Evolutionary conservation across 768 basidiomycete genomes (phyloP).

Genomic region (Lactifluus volemus): DNA sequence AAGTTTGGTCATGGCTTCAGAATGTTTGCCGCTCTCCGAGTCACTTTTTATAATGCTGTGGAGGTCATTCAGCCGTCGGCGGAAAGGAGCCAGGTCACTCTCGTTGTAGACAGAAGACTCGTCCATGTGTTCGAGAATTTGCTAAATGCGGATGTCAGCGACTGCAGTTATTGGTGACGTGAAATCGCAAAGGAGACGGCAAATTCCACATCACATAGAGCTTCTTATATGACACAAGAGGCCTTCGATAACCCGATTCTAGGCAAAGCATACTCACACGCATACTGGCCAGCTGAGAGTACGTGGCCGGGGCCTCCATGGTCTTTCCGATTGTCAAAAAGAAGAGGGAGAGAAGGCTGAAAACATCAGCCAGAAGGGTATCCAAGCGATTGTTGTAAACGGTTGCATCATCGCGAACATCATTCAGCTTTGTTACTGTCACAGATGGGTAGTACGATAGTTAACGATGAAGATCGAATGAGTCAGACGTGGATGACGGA

Average conservation of each 20-base stretch:
- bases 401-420: slow-evolving; percentile 72
- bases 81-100: slow-evolving; percentile 82
- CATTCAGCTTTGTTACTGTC: slow-evolving; percentile 85
- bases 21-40: slow-evolving; percentile 70
- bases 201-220: neutral
- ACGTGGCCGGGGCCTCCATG: slow-evolving; percentile 88
- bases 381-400: slow-evolving; percentile 85
- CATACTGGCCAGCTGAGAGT: slow-evolving; percentile 95
- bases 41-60: slow-evolving; percentile 82
- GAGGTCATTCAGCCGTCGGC: slow-evolving; percentile 69
- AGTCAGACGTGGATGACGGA: slow-evolving; percentile 27
- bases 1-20: slow-evolving; percentile 79
- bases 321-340: slow-evolving; percentile 98
- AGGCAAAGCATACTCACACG: slow-evolving; percentile 51
- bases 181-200: neutral
- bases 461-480: neutral
- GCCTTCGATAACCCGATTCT: neutral
- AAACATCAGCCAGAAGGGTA: slow-evolving; percentile 92
- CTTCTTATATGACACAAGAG: neutral
- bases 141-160: slow-evolving; percentile 36
- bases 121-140: slow-evolving; percentile 93
- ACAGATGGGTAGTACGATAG: neutral
- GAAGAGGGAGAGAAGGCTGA: slow-evolving; percentile 89
- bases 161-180: neutral
- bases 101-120: slow-evolving; percentile 94